Evolutionary conservation across 495 filamentous ascomycete genomes (phyloP), one percentile per base, ranked within the genome.

Genomic region (Penicillium mononematosum): DNA sequence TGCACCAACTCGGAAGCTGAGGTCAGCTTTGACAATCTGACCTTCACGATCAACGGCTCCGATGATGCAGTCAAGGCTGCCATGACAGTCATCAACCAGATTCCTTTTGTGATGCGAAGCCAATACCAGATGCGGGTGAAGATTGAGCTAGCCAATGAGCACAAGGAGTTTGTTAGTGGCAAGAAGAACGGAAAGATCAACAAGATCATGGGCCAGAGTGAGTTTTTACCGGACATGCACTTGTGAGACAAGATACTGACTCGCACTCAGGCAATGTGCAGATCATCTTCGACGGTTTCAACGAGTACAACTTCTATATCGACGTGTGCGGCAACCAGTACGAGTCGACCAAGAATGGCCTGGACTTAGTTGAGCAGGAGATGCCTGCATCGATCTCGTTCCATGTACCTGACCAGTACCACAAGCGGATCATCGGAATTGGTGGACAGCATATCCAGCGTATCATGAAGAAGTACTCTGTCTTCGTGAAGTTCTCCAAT

Each of bases 181-280:
- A 99, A 99, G 78, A 99, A 98, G 81, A 98, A 98, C 64, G 94
- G 94, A 75, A 99, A 99, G 79, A 98, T 99, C 72, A 99, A 99
- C 81, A 99, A 99, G 83, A 99, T 99, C 68, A 98, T 99, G 95
- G 92, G 92, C 14, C 92, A 96, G 71, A 94, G 90, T 86, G 79
- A 59, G 81, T 68, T 38, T 20, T 20, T 19, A 17, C n/a, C 7
- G 12, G 31, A 4, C 2, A n/a, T 32, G 1, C 3, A 19, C 1
- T 14, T 56, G 5, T 44, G 34, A 1, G 20, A 36, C 17, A 10
- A 19, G 14, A 12, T 45, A 20, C 58, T 65, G 49, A 67, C 55
- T 16, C 7, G 4, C n/a, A 17, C 31, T 4, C 52, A 87, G 84
- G 85, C 76, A 96, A 93, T 62, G 94, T 99, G 5, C 94, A 99